Percentiles rank a stretch among this genome's conserved stretches.
Conservation (phyloP, 164 flowering plant species). For the Berberis thunbergii region DNA sequence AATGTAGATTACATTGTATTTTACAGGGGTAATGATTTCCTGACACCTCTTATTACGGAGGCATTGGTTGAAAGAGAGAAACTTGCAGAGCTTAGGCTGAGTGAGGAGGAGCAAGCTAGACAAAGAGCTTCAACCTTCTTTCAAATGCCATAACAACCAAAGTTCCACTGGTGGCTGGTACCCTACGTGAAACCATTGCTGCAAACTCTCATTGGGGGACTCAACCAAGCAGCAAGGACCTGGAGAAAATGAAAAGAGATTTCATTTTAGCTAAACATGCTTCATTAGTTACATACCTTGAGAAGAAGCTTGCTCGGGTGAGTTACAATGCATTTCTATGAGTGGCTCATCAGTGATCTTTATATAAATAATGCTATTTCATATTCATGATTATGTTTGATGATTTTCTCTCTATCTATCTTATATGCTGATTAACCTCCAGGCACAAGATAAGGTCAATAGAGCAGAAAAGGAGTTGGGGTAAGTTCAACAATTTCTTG, state of each 20-base stretch:
- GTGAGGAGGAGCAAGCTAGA: slow-evolving; percentile 74
- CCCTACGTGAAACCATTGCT: slow-evolving; percentile 72
- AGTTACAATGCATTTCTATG: slow-evolving; percentile 16
- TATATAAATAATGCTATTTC: not conserved
- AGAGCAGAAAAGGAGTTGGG: slow-evolving; percentile 64
- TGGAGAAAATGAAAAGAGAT: slow-evolving; percentile 60
- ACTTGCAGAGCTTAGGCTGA: slow-evolving; percentile 33
- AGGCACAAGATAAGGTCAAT: slow-evolving; percentile 62
- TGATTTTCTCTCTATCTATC: not conserved
- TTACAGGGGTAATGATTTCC: slow-evolving; percentile 88
- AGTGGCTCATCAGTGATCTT: not conserved
- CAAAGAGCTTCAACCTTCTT: slow-evolving; percentile 24
- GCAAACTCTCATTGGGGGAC: slow-evolving; percentile 77
- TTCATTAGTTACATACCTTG: slow-evolving; percentile 48
- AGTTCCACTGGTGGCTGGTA: slow-evolving; percentile 71
- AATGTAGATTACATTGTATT: slow-evolving; percentile 86
- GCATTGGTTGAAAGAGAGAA: slow-evolving; percentile 49
- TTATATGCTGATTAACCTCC: slow-evolving; percentile 5
- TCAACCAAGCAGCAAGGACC: slow-evolving; percentile 40
- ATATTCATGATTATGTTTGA: not conserved
- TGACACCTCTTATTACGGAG: slow-evolving; percentile 53
- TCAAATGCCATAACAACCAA: slow-evolving; percentile 30
- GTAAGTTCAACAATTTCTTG: slow-evolving; percentile 53
- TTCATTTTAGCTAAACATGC: slow-evolving; percentile 46
- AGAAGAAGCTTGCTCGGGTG: slow-evolving; percentile 58